Evolutionary conservation across 2,329 filamentous ascomycete genomes (phyloP).

Genomic region (Colletotrichum orbiculare): DNA sequence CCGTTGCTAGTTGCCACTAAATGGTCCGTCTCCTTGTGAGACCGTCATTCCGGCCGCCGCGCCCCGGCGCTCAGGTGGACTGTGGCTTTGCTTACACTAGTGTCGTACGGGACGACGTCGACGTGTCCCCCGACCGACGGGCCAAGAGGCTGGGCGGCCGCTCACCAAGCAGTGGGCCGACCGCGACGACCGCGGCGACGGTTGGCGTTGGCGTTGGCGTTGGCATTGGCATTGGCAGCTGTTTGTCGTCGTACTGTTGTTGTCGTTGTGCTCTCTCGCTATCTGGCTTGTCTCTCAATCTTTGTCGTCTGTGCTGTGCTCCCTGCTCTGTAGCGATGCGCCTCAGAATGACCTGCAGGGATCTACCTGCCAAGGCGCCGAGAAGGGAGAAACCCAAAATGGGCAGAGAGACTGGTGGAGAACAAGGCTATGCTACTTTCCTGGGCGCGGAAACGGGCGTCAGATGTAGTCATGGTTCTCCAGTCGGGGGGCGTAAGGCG

Average conservation of each 20-base stretch:
- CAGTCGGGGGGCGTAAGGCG: constrained; percentile 10
- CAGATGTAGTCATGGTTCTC: constrained; percentile 19
- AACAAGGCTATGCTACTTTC: constrained; percentile 21
- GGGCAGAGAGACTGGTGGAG: constrained; percentile 14
- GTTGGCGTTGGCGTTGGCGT: neutral
- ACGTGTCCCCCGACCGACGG: constrained; percentile 2
- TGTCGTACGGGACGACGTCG: constrained; percentile 21
- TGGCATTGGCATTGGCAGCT: too few relatives aligned
- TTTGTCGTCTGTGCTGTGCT: too few relatives aligned
- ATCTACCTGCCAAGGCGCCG: constrained; percentile 9
- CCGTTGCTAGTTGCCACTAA: constrained; percentile 13
- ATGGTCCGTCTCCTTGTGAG: constrained; percentile 3
- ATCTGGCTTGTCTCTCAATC: too few relatives aligned
- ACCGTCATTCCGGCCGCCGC: constrained; percentile 24
- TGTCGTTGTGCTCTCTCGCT: too few relatives aligned
- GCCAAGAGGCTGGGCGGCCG: constrained; percentile 12
- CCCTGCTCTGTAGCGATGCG: neutral
- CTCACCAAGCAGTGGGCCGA: neutral
- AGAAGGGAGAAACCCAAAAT: constrained; percentile 25
- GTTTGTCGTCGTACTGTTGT: too few relatives aligned
- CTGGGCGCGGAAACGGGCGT: constrained; percentile 19
- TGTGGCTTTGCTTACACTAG: constrained; percentile 19
- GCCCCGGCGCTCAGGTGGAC: constrained; percentile 20
- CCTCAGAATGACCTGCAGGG: constrained; percentile 13
- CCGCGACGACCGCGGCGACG: neutral